Base-by-base conservation (phyloP, 129 eudicot species). In the Artemisia tridentata region DNA sequence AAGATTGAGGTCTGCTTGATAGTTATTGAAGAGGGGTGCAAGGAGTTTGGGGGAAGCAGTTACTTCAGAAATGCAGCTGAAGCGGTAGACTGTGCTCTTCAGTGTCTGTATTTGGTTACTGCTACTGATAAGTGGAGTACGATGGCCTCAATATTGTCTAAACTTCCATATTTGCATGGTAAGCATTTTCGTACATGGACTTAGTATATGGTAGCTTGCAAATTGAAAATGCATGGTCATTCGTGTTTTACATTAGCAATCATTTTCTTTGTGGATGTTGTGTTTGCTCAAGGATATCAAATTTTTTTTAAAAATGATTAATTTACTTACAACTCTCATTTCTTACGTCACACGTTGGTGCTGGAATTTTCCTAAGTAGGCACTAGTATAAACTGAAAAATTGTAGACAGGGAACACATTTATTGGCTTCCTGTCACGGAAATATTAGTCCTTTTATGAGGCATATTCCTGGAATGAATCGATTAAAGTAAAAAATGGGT, bases 1-100 rank as follows among this genome's bases (percentile, higher is more conserved):
- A 87, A 85, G 69, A 60, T 93, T 34, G 98, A 89, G 48, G 58
- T 89, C 56, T 93, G 96, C 72, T 80, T 76, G 72, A 17, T 84
- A 61, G 85, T 87, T 60, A 63, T 89, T 74, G 98, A 89, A 81
- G 98, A 89, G 79, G 95, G 95, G 73, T 82, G 90, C 81, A 81
- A 75, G 60, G 86, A 86, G 34, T 50, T 64, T 72, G 67, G 71
- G 57, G 79, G 80, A 54, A 77, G 63, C 61, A 71, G 67, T 5
- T 70, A 85, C 74, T 93, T 93, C 71, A 76, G 68, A 65, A 80
- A 84, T 80, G 90, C 87, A 80, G 71, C 55, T 48, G 96, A 93
- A 83, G 86, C 80, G 3, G 79, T 85, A 12, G 90, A 82, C 49
- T 84, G 95, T 80, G 97, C 85, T 74, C 71, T 93, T 65, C 90